These are phyloP conservation scores for Diplodia scrobiculata DNA, from an alignment of 2,329 filamentous ascomycete species.

Conservation along the genomic window DNA sequence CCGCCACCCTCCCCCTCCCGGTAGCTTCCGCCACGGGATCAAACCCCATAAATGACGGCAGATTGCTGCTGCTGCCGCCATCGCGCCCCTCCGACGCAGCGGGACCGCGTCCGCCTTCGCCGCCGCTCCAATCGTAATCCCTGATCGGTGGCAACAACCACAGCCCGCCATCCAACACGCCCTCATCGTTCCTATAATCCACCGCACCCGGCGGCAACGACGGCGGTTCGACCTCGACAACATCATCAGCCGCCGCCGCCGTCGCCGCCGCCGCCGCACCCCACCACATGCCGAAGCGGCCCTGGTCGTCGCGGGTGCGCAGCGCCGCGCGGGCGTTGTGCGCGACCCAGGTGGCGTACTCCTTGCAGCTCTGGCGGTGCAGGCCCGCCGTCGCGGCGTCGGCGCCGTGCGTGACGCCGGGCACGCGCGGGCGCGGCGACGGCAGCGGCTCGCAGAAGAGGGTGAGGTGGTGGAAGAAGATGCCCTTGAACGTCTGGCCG, in stretches of 20 bases:
- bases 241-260: constrained; percentile 39
- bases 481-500: constrained; percentile 87
- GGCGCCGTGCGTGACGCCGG: constrained; percentile 50
- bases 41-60: constrained; percentile 15
- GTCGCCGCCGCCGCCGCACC: constrained; percentile 51
- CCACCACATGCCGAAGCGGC: constrained; percentile 90
- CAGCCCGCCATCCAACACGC: neutral
- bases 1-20: too few species aligned
- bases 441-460: constrained; percentile 72
- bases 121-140: neutral
- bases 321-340: constrained; percentile 77
- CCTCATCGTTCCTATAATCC: constrained; percentile 52
- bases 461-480: constrained; percentile 87
- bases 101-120: too few species aligned
- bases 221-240: constrained; percentile 30
- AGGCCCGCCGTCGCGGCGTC: constrained; percentile 34
- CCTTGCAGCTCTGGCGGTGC: constrained; percentile 64
- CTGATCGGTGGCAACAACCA: constrained; percentile 7
- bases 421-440: constrained; percentile 44
- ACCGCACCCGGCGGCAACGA: constrained; percentile 49
- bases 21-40: neutral
- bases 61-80: neutral
- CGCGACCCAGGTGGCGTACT: constrained; percentile 73
- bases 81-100: neutral
- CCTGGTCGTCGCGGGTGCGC: constrained; percentile 65